Conservation (phyloP, 1,284 basidiomycete genomes). For the Cerrena zonata region DNA sequence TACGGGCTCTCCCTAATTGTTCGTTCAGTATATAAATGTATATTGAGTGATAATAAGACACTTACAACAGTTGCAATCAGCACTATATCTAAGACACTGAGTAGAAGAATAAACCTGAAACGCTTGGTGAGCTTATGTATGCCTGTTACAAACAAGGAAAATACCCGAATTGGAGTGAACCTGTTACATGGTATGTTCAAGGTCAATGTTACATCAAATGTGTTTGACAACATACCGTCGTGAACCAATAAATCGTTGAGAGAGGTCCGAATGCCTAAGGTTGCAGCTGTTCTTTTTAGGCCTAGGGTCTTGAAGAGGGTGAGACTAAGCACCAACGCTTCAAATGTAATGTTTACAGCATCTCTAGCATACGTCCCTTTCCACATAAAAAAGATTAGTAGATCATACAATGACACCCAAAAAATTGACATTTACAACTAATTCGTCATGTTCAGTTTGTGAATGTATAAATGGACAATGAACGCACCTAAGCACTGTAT, state of each 20-base stretch:
- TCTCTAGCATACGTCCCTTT: not conserved
- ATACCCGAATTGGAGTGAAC: not conserved
- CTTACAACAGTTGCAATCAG: not conserved
- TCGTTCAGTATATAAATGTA: no score
- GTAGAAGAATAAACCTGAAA: not conserved
- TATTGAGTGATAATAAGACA: no score
- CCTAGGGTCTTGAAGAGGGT: not conserved
- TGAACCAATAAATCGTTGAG: not conserved
- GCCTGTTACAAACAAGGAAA: no score
- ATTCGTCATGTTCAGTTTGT: no score
- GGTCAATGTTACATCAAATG: not conserved
- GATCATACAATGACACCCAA: no score
- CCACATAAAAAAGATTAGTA: no score
- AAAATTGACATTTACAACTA: no score
- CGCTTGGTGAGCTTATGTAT: not conserved
- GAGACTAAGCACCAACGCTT: not conserved
- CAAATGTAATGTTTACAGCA: not conserved
- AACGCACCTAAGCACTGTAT: not conserved
- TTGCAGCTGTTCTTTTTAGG: not conserved
- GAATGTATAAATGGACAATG: not conserved
- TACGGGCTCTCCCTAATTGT: no score
- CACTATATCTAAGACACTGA: not conserved
- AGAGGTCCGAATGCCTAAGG: not conserved
- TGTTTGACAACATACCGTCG: not conserved
- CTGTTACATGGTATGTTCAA: not conserved